These are phyloP conservation scores for Crinitomyces ghanaensis DNA, from an alignment of 805 yeast genomes.

Conservation along the genomic window DNA sequence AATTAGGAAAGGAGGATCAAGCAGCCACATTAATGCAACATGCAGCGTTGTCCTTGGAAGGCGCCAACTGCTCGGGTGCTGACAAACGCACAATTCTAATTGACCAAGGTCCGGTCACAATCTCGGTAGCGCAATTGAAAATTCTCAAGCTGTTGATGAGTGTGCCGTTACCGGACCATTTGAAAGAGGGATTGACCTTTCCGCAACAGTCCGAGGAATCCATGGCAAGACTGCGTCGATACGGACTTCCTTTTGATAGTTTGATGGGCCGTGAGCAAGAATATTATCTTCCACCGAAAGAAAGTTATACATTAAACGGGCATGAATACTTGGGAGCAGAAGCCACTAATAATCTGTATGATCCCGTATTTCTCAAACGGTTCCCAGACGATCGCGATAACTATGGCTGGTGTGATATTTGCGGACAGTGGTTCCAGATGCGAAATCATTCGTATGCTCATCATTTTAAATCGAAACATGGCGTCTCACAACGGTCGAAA, in stretches of 20 bases:
- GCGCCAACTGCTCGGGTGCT: no score
- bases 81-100: no score
- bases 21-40: no score
- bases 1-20: no score
- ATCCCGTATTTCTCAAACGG: conserved; percentile 12
- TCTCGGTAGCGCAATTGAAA: no score
- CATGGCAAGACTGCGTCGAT: no score
- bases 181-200: no score
- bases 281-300: conserved; percentile 6
- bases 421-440: conserved; percentile 14
- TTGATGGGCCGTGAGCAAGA: conserved; percentile 6
- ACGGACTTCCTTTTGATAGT: conserved; percentile 12
- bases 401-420: conserved; percentile 15
- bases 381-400: conserved; percentile 13
- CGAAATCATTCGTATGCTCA: conserved; percentile 36
- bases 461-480: conserved; percentile 34
- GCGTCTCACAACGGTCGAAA: conserved; percentile 20
- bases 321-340: conserved; percentile 12
- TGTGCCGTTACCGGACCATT: no score
- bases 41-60: no score
- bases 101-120: no score
- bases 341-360: conserved; percentile 11
- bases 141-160: no score
- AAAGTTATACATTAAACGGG: conserved; percentile 8
- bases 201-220: no score